Percentiles rank a stretch among this genome's conserved stretches.
Evolutionary conservation across 768 basidiomycete genomes (phyloP).

Genomic region (Kwoniella sp.): DNA sequence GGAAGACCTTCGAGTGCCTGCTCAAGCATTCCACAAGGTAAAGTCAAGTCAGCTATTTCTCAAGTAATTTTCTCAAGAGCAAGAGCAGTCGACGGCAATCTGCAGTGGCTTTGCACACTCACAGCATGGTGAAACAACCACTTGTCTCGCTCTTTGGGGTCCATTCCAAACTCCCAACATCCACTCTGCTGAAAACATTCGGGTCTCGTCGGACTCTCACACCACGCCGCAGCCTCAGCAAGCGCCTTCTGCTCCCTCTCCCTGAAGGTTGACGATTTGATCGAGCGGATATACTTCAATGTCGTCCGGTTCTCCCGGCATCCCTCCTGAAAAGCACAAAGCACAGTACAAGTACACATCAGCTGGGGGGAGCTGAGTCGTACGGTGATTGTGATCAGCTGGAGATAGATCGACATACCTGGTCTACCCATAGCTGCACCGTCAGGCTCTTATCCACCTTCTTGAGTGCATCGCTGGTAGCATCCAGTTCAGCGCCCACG

Average conservation of each 20-base stretch:
- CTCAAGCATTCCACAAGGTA: not conserved
- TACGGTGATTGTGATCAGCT: no score
- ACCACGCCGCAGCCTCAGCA: constrained; percentile 43
- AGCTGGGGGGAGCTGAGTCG: not conserved
- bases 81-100: no score
- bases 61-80: no score
- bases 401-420: constrained; percentile 56
- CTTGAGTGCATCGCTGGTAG: constrained; percentile 16
- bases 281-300: constrained; percentile 66
- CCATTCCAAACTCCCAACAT: constrained; percentile 69
- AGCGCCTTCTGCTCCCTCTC: constrained; percentile 31
- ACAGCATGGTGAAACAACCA: constrained; percentile 72
- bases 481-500: not conserved
- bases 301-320: constrained; percentile 67
- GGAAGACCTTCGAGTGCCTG: constrained; percentile 60
- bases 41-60: not conserved
- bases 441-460: constrained; percentile 56
- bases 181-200: constrained; percentile 53
- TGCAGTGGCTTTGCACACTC: no score
- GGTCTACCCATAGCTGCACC: constrained; percentile 74
- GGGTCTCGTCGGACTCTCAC: constrained; percentile 25
- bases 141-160: constrained; percentile 59
- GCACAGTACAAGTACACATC: not conserved
- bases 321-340: constrained; percentile 60
- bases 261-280: constrained; percentile 38